Evolutionary conservation across 106 monocot genomes (phyloP), one percentile per base, ranked within the genome.

Genomic region (Alisma plantagoaquatica): DNA sequence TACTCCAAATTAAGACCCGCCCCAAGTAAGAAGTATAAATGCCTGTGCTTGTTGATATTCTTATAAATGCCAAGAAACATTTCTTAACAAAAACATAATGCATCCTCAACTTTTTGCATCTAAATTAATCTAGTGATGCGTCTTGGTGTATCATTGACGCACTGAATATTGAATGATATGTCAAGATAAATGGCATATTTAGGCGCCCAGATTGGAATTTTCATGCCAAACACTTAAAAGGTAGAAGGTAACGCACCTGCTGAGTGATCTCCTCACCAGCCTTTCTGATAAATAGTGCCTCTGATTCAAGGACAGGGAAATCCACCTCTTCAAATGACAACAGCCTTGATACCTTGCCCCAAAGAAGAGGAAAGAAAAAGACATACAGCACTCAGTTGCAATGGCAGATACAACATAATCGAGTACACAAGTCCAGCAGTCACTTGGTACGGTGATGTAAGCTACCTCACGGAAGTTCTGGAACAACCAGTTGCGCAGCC

Each of bases 221-320:
- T n/a, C n/a, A n/a, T n/a, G n/a, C n/a, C n/a, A n/a, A n/a, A n/a
- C n/a, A 43, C 3, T 4, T 11, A 15, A 16, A 23, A 10, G 22
- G 56, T 31, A 29, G 22, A 4, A 3, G 33, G 31, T 27, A 33
- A 71, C 57, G 4, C 28, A 76, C 96, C 81, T 98, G 98, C 54
- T 90, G 82, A 17, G 90, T 90, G 62, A 98, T 98, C 76, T 98
- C 98, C 64, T 98, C 98, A 25, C 98, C 98, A 20, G 86, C 92
- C 68, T 98, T 98, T 54, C 98, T 66, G n/a, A 89, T 78, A 69
- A 89, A 96, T 12, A 96, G 75, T 1, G 89, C 78, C 57, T 98
- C 98, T 0, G 89, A 90, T 51, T 98, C 98, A 6, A 98, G 98
- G 2, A 98, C 85, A 1, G 98, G 98, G 71, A 98, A 98, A 54